Evolutionary conservation across 768 basidiomycete genomes (phyloP), one percentile per base, ranked within the genome.

Genomic region (Suillus hirtellus): DNA sequence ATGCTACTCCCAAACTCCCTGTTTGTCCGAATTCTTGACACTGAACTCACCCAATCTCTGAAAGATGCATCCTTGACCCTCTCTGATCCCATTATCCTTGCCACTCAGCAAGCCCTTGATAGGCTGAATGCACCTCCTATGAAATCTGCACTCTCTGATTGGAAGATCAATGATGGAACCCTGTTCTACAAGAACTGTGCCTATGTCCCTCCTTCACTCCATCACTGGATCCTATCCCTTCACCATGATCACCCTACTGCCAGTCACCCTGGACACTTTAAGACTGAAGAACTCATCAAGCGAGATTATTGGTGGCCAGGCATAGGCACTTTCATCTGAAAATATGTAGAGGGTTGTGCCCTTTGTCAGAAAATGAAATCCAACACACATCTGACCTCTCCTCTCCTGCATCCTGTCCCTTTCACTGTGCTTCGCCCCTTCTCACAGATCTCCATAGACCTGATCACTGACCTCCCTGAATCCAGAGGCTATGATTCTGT

Each of bases 401-500:
- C 24, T 24, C 43, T 19, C 3, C 8, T 44, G 4, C 4, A 3
- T 8, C 19, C 19, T 1, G n/a, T 44, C 9, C 19, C 43, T 1
- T 19, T 17, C 3, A 9, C 19, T 1, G 9, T 3, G 0, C 8
- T n/a, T 1, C 3, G 19, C 43, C 43, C 43, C 19, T 44, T 44
- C 3, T 44, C 19, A 1, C 43, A 44, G 19, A 4, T 44, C 19
- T 44, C 43, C 8, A 1, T 44, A 0, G 19, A 44, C 2, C 9
- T 42, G 0, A 42, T 42, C 40, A 42, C 40, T 5, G 15, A 42
- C 5, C 15, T 42, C 0, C 40, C 40, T 1, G 40, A 42, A 17
- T 42, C 40, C 0, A 66, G 66, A 1, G 14, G 40, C 1, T 67
- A 64, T 60, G 58, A 73, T 59, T 21, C 64, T 8, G 65, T 75